A percentile compares a stretch with the other conserved stretches of the same genome.
Evolutionary conservation across 2,329 filamentous ascomycete genomes (phyloP).

Genomic region (Ophiostoma sp.): DNA sequence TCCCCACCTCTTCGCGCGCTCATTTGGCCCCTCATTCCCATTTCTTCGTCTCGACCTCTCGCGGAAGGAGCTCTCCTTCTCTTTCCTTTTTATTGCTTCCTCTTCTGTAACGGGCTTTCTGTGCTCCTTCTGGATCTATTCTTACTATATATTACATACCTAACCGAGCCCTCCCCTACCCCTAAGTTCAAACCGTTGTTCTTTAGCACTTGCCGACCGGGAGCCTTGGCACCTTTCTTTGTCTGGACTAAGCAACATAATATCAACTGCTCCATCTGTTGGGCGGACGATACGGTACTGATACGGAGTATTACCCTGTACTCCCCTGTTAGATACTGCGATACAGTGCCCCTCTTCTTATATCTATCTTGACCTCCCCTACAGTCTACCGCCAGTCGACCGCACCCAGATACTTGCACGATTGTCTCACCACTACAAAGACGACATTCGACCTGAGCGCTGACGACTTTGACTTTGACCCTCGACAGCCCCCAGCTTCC

Average conservation of each 20-base stretch:
- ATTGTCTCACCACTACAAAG: not conserved
- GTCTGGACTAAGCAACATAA: not conserved
- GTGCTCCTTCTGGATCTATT: not conserved
- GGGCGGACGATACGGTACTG: not conserved
- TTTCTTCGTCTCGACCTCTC: constrained; percentile 3
- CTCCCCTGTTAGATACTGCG: not conserved
- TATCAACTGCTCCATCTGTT: not conserved
- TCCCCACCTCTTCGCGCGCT: constrained; percentile 12
- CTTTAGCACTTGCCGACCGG: not conserved
- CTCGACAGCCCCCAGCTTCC: not conserved
- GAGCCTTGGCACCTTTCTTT: not conserved
- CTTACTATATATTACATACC: not conserved
- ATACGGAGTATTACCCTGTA: too few relatives aligned
- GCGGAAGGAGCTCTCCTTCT: not conserved
- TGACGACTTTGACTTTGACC: not conserved
- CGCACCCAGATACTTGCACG: not conserved
- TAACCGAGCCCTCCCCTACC: not conserved
- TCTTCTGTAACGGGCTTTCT: not conserved
- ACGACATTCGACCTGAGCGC: not conserved
- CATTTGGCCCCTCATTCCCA: constrained; percentile 9
- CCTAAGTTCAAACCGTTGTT: not conserved
- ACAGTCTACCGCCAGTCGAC: not conserved
- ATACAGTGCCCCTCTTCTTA: constrained; percentile 6
- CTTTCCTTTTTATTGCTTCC: not conserved
- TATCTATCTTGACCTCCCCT: not conserved